Evolutionary conservation across 805 yeast species (phyloP).

Genomic region (Kodamaea sagamina): DNA sequence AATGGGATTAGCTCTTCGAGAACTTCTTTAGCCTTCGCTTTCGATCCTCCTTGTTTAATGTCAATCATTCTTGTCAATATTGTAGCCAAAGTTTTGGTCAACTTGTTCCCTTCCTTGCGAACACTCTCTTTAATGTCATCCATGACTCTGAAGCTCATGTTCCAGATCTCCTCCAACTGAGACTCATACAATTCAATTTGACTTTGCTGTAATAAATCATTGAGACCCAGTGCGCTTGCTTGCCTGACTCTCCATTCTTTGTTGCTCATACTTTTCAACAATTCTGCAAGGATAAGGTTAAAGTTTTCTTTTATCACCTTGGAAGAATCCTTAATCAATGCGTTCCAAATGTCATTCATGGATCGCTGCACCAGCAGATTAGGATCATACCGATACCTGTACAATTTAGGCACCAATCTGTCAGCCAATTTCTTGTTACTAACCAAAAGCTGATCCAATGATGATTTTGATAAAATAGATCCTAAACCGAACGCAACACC

Average conservation of each 20-base stretch:
- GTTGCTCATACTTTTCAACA: slow-evolving; percentile 67
- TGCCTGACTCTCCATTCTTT: slow-evolving; percentile 94
- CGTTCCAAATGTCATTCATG: slow-evolving; percentile 87
- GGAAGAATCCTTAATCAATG: slow-evolving; percentile 62
- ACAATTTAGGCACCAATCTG: slow-evolving; percentile 77
- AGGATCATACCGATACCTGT: slow-evolving; percentile 85
- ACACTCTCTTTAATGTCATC: slow-evolving; percentile 96
- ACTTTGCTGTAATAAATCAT: slow-evolving; percentile 66
- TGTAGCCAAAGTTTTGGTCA: slow-evolving; percentile 68
- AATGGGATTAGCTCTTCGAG: slow-evolving; percentile 71
- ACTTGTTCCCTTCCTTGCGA: slow-evolving; percentile 69
- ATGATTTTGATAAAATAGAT: slow-evolving; percentile 75
- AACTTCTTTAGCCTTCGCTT: slow-evolving; percentile 45
- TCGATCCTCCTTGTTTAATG: slow-evolving; percentile 39
- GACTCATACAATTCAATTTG: slow-evolving; percentile 53
- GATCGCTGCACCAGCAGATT: slow-evolving; percentile 69
- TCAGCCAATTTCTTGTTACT: slow-evolving; percentile 56
- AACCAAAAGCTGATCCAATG: slow-evolving; percentile 60
- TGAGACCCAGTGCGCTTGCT: slow-evolving; percentile 74
- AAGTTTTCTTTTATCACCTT: slow-evolving; percentile 55
- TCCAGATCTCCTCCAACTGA: slow-evolving; percentile 72
- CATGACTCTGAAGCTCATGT: slow-evolving; percentile 81
- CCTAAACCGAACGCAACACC: slow-evolving; percentile 95
- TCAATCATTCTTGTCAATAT: slow-evolving; percentile 60
- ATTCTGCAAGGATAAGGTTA: slow-evolving; percentile 60